Evolutionary conservation across 2,329 filamentous ascomycete genomes (phyloP), one percentile per base, ranked within the genome.

Genomic region (Hypoxylon sp.): DNA sequence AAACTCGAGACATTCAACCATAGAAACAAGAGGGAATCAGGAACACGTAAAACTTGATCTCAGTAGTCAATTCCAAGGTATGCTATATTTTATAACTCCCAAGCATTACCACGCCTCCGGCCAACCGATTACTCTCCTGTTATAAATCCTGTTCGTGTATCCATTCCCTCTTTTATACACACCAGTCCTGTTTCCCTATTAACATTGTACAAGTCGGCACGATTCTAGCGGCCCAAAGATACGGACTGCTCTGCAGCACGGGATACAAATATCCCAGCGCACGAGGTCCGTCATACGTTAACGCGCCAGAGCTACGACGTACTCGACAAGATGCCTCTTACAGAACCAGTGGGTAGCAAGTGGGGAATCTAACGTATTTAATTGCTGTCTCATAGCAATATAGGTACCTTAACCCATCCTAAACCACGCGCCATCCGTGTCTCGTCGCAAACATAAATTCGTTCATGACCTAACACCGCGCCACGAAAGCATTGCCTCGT

Each of bases 301-400:
- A 56, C 35, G 53, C 22, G 50, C 55, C 50, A 64, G 54, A 68
- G 61, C 67, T 68, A 72, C 64, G 62, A 61, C 61, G 61, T 35
- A 65, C 61, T 68, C 55, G 61, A 68, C 61, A 46, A 48, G 42
- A 61, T 54, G 17, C 51, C 55, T 62, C 61, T 54, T 30, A 58
- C 22, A 40, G 59, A 63, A 59, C 51, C 25, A 50, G 27, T 27
- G 44, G 54, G 57, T 42, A 56, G 48, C 20, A 55, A 66, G 40
- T 37, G 53, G 20, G 40, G 53, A 57, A 27, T 31, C 54, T 56
- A 69, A 69, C 61, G 57, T 68, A 70, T 70, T 68, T 53, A 56
- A 68, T 60, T 67, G 64, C 64, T 65, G 40, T 56, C n/a, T 62
- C 55, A 59, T 70, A 70, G 64, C 64, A 70, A 68, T 62, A 61